Percentiles rank a stretch among this genome's conserved stretches.
Conservation (phyloP, 441 rosid genomes). For the Eruca vesicaria region DNA sequence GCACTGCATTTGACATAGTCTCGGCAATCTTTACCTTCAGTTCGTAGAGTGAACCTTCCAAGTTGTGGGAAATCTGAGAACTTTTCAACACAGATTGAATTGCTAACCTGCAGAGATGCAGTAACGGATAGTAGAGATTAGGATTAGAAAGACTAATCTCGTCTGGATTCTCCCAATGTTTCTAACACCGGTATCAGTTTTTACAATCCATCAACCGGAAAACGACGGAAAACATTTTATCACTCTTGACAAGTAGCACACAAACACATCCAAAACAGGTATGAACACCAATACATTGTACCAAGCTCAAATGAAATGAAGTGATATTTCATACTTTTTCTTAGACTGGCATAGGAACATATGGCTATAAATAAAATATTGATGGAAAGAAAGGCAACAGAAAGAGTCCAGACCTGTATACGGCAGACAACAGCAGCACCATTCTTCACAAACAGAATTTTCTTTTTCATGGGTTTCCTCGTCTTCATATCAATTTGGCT, state of each 20-base stretch:
- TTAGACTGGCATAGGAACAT: background rate
- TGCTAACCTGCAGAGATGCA: constrained; percentile 56
- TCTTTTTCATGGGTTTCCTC: constrained; percentile 84
- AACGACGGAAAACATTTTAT: background rate
- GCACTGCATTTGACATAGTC: constrained; percentile 5
- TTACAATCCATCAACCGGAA: background rate
- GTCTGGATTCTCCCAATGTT: background rate
- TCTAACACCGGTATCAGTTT: background rate
- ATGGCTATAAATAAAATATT: background rate
- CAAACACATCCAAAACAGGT: background rate
- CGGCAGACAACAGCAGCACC: constrained; percentile 81
- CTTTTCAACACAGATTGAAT: constrained; percentile 74
- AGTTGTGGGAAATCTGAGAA: constrained; percentile 89
- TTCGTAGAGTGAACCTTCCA: constrained; percentile 98
- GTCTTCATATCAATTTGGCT: constrained; percentile 85
- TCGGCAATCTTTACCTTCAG: constrained; percentile 57
- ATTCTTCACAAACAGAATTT: constrained; percentile 84
- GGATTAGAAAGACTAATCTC: background rate
- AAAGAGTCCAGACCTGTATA: constrained; percentile 57
- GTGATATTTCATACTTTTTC: background rate
- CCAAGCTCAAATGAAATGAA: background rate
- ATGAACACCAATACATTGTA: background rate
- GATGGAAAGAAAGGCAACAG: background rate
- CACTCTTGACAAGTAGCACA: background rate
- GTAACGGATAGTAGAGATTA: background rate